Percentiles rank a stretch among this genome's conserved stretches.
phyloP scores from a whole-genome alignment of 352 stramenopile genomes.

The Pythium oligandrum region DNA sequence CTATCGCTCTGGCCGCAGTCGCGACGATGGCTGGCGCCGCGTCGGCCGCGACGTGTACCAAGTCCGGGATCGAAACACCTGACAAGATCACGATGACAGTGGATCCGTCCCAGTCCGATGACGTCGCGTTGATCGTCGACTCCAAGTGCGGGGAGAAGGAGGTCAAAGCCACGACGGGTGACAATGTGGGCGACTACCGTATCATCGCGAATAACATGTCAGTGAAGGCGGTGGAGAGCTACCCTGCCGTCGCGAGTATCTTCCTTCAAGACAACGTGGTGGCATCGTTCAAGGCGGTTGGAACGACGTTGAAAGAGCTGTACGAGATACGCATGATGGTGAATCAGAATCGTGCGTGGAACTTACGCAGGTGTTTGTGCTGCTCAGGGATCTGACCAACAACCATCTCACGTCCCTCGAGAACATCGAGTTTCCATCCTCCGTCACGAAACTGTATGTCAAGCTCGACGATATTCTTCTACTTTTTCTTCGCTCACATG shows the following conservation, averaged over 20 bases:
- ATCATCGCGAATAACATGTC: conserved; percentile 6
- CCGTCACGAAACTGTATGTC: conserved; percentile 21
- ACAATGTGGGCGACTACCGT: conserved; percentile 1
- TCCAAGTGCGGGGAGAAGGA: conserved; percentile 3
- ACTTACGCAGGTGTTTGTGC: not conserved
- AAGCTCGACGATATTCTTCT: no score
- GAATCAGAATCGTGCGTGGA: not conserved
- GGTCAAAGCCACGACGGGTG: not conserved
- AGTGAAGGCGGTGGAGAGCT: conserved; percentile 8
- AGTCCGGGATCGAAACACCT: conserved; percentile 9
- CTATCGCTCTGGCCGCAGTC: no score
- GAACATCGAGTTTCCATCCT: conserved; percentile 20
- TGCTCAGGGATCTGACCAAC: conserved; percentile 22
- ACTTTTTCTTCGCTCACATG: not conserved
- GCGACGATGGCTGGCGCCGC: not conserved
- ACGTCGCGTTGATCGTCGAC: conserved; percentile 4
- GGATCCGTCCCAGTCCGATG: conserved; percentile 1
- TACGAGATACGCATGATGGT: conserved; percentile 9
- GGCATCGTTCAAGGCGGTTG: conserved; percentile 24
- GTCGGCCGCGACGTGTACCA: conserved; percentile 3
- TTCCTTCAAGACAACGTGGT: conserved; percentile 28
- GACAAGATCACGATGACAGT: conserved; percentile 3
- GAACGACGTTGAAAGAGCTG: conserved; percentile 33
- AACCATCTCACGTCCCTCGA: conserved; percentile 24
- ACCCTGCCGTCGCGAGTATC: conserved; percentile 7